These are phyloP conservation scores for Trichoderma reesei DNA, from an alignment of 495 filamentous ascomycete species.

Conservation along the genomic window DNA sequence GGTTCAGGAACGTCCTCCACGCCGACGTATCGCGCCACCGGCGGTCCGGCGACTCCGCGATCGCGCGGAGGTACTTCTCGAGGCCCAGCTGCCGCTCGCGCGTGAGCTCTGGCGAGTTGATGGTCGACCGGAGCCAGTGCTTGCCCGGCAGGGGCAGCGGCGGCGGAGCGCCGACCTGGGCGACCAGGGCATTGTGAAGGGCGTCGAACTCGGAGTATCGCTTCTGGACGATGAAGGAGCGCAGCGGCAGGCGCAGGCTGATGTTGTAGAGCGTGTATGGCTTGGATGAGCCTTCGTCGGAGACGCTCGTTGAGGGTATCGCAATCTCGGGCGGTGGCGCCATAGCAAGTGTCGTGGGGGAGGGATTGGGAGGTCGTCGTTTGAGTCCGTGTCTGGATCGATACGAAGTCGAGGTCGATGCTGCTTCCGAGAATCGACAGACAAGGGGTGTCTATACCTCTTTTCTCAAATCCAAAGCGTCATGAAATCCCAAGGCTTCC, in stretches of 20 bases:
- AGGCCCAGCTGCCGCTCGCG: conserved; percentile 68
- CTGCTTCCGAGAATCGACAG: background rate
- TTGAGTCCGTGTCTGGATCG: background rate
- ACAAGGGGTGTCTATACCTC: too few relatives aligned
- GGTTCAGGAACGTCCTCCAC: conserved; percentile 81
- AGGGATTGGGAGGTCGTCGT: background rate
- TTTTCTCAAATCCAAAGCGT: background rate
- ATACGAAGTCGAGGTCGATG: background rate
- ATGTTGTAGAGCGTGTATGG: conserved; percentile 91
- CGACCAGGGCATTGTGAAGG: conserved; percentile 60
- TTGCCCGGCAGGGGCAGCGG: conserved; percentile 67
- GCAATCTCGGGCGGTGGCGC: conserved; percentile 68
- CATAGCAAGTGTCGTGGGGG: conserved; percentile 37
- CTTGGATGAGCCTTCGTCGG: conserved; percentile 43
- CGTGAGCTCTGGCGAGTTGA: conserved; percentile 64
- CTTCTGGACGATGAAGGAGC: conserved; percentile 78
- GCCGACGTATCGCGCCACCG: conserved; percentile 77
- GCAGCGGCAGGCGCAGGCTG: conserved; percentile 74
- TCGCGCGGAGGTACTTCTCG: conserved; percentile 71
- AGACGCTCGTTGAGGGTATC: conserved; percentile 64
- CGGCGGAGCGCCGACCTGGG: conserved; percentile 46
- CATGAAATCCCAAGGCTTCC: too few relatives aligned
- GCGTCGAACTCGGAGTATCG: conserved; percentile 87
- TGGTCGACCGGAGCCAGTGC: conserved; percentile 76
- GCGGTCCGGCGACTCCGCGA: conserved; percentile 63